phyloP scores from a whole-genome alignment of 176 grass and related monocot genomes.

The Musa acuminata region DNA sequence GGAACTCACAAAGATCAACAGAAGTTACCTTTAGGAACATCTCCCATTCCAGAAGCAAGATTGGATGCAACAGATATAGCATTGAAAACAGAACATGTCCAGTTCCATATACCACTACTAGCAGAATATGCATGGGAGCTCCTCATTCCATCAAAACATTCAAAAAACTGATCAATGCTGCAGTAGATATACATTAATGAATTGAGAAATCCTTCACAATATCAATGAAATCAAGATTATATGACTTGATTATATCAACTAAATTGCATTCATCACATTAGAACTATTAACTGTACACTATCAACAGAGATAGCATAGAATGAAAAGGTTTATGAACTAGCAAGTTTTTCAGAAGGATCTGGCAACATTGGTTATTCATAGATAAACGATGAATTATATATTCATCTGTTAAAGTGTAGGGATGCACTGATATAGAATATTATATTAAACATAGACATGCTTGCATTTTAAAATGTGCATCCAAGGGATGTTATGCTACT shows the following conservation, averaged over 20 bases:
- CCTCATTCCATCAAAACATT: slow-evolving; percentile 95
- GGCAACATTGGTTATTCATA: background rate
- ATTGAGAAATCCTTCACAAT: slow-evolving; percentile 9
- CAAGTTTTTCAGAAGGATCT: background rate
- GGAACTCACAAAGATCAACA: slow-evolving; percentile 4
- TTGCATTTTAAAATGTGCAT: too few species aligned
- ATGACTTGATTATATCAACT: background rate
- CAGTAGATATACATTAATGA: slow-evolving; percentile 35
- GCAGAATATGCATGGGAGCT: slow-evolving; percentile 63
- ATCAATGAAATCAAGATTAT: background rate
- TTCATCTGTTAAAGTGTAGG: background rate
- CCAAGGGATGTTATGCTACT: too few species aligned
- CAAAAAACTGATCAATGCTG: slow-evolving; percentile 99
- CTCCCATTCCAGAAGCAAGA: slow-evolving; percentile 85
- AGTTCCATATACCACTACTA: slow-evolving; percentile 90
- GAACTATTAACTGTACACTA: background rate
- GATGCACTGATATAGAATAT: background rate
- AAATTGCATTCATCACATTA: background rate
- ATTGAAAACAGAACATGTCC: slow-evolving; percentile 97
- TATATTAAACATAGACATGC: background rate
- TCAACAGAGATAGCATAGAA: background rate
- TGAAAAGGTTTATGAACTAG: background rate
- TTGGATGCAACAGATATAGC: slow-evolving; percentile 83
- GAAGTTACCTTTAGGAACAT: slow-evolving; percentile 65
- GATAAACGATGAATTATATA: background rate